phyloP scores from a whole-genome alignment of 2,329 filamentous ascomycete species.

The Venturia asperata region DNA sequence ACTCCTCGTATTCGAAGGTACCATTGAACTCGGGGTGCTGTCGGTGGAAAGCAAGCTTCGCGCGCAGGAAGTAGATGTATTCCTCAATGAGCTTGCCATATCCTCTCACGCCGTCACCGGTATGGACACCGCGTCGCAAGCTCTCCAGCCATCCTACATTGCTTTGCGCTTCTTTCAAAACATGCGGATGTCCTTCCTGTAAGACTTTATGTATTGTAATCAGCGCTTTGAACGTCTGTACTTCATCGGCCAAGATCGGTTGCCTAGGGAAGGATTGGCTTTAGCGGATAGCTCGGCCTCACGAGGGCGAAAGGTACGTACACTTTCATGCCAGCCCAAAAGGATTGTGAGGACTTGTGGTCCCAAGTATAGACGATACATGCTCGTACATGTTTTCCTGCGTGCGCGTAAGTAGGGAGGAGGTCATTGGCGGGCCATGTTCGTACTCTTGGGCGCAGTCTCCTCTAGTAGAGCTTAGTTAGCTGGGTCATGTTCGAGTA shows the following conservation, averaged over 20 bases:
- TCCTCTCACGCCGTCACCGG: constrained; percentile 73
- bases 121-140: constrained; percentile 71
- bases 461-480: constrained; percentile 42
- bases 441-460: constrained; percentile 58
- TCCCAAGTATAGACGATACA: constrained; percentile 99
- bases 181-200: constrained; percentile 88
- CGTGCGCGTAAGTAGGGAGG: constrained; percentile 28
- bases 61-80: constrained; percentile 91
- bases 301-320: constrained; percentile 39
- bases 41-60: constrained; percentile 93
- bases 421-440: not conserved
- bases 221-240: constrained; percentile 97
- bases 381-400: constrained; percentile 89
- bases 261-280: constrained; percentile 51
- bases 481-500: constrained; percentile 22
- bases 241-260: constrained; percentile 95
- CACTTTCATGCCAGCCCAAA: constrained; percentile 99
- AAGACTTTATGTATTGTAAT: constrained; percentile 97
- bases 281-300: not conserved
- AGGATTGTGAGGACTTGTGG: constrained; percentile 88
- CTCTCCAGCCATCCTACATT: constrained; percentile 90
- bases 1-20: constrained; percentile 98
- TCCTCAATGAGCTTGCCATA: constrained; percentile 91
- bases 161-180: constrained; percentile 78
- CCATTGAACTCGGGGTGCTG: constrained; percentile 98